Conservation (phyloP, 1,284 basidiomycete genomes). For the Moniliella sp. region DNA sequence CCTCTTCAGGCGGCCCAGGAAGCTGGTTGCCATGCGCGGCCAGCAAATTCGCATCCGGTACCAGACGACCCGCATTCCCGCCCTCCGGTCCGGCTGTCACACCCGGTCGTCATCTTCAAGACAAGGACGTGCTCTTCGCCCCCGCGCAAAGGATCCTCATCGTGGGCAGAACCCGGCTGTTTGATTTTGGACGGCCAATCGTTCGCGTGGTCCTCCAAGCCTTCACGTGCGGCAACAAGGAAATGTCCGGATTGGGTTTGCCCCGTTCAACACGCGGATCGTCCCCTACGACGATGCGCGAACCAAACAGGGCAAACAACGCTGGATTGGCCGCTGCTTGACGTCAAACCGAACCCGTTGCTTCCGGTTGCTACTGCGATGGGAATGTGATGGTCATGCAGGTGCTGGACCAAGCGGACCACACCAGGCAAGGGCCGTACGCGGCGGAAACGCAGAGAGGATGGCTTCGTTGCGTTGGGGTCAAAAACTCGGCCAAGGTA, state of each 20-base stretch:
- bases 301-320: slow-evolving; percentile 23
- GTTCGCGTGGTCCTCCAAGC: too few species aligned
- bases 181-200: too few species aligned
- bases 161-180: slow-evolving; percentile 3
- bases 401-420: slow-evolving; percentile 20
- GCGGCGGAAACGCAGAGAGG: slow-evolving; percentile 17
- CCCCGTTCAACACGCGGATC: slow-evolving; percentile 19
- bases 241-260: slow-evolving; percentile 32
- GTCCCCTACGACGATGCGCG: slow-evolving; percentile 27
- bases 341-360: slow-evolving; percentile 26
- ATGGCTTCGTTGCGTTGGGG: slow-evolving; percentile 15
- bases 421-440: slow-evolving; percentile 32
- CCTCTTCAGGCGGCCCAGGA: slow-evolving; percentile 5
- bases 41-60: slow-evolving; percentile 19
- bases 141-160: slow-evolving; percentile 11
- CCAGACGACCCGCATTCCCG: slow-evolving; percentile 32
- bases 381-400: slow-evolving; percentile 23
- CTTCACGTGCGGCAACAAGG: slow-evolving; percentile 24
- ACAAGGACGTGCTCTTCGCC: slow-evolving; percentile 25
- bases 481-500: slow-evolving; percentile 26
- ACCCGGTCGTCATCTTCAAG: slow-evolving; percentile 31
- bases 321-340: slow-evolving; percentile 17
- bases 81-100: slow-evolving; percentile 21
- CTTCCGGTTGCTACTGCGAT: slow-evolving; percentile 31
- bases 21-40: too few species aligned